phyloP scores from a whole-genome alignment of 192 early-diverging fungal species.

The Lunasporangiospora selenospora region DNA sequence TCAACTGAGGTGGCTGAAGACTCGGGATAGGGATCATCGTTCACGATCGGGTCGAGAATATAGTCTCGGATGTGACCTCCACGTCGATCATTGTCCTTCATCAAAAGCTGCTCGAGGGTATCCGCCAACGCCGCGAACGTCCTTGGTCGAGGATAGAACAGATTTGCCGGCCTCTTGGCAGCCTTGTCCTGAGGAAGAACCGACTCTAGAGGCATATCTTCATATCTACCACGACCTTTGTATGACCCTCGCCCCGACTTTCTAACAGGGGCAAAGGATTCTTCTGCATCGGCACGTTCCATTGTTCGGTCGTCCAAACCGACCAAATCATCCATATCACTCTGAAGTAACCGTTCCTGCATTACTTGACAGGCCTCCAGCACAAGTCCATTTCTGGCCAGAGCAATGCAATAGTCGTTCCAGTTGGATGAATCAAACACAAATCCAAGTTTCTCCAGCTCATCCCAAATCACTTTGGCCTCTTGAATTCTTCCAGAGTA shows the following conservation, averaged over 20 bases:
- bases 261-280: no score
- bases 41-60: background rate
- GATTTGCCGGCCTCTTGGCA: background rate
- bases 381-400: conserved; percentile 39
- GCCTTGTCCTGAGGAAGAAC: no score
- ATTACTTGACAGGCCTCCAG: conserved; percentile 49
- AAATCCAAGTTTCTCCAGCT: conserved; percentile 38
- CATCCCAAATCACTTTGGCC: conserved; percentile 48
- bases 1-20: background rate
- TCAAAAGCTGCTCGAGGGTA: conserved; percentile 22
- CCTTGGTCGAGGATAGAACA: conserved; percentile 39
- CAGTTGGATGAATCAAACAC: conserved; percentile 60
- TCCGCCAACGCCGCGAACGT: conserved; percentile 43
- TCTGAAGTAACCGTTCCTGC: conserved; percentile 32
- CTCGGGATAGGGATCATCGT: no score
- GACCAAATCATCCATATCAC: no score
- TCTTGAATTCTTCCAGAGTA: conserved; percentile 32
- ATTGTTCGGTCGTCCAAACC: no score
- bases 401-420: conserved; percentile 53
- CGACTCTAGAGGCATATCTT: no score
- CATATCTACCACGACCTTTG: no score
- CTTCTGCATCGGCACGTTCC: no score
- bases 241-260: no score
- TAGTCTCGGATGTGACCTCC: background rate
- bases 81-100: conserved; percentile 5